Conservation (phyloP, 169 alveolate species). For the Eimeria praecox region DNA sequence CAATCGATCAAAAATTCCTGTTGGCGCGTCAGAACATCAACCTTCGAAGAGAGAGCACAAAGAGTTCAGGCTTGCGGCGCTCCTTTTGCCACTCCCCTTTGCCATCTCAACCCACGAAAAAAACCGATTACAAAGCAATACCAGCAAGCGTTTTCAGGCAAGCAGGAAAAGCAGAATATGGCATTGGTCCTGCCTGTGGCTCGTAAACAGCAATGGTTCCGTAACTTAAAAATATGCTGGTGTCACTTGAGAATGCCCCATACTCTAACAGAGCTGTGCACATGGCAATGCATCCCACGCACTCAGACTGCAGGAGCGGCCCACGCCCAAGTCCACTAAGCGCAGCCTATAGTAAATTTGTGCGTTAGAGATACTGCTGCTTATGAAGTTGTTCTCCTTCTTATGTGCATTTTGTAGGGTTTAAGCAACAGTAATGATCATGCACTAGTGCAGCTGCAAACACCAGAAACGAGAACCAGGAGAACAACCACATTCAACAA, state of each 20-base stretch:
- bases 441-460: not conserved
- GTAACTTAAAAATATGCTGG: constrained; percentile 32
- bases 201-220: constrained; percentile 22
- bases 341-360: constrained; percentile 38
- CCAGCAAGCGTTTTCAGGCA: constrained; percentile 5
- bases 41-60: not conserved
- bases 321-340: not conserved
- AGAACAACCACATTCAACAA: not conserved
- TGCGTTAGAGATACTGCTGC: constrained; percentile 47
- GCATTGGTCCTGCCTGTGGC: constrained; percentile 47
- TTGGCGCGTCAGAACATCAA: not conserved
- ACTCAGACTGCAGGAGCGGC: constrained; percentile 57
- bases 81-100: not conserved
- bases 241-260: constrained; percentile 34
- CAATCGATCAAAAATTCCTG: not conserved
- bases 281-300: not conserved
- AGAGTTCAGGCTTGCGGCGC: not conserved
- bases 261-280: constrained; percentile 15
- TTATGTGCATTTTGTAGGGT: not conserved
- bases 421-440: not conserved
- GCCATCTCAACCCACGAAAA: not conserved
- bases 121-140: constrained; percentile 7
- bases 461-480: not conserved
- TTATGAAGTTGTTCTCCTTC: constrained; percentile 1
- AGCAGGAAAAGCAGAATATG: not conserved